A percentile compares a stretch with the other conserved stretches of the same genome.
These are phyloP conservation scores for Mikania micrantha DNA, from an alignment of 129 eudicot genomes.

Conservation along the genomic window DNA sequence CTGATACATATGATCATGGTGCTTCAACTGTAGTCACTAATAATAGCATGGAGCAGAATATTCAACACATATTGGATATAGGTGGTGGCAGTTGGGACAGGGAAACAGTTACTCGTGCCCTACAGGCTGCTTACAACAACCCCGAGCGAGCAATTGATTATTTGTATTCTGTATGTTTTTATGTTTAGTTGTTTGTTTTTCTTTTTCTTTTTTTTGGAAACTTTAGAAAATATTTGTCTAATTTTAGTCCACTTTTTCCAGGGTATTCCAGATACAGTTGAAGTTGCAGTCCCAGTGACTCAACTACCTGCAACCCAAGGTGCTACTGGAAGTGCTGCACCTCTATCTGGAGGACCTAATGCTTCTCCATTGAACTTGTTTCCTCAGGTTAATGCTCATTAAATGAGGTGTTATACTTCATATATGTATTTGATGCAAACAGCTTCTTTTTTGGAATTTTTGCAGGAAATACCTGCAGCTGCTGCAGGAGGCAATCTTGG, in stretches of 20 bases:
- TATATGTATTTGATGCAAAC: constrained; percentile 1
- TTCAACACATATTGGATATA: constrained; percentile 81
- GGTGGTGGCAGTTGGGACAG: constrained; percentile 98
- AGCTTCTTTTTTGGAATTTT: neutral
- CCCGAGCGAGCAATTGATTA: constrained; percentile 97
- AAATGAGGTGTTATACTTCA: neutral
- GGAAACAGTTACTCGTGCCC: constrained; percentile 88
- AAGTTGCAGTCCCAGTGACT: constrained; percentile 64
- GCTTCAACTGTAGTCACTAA: constrained; percentile 64
- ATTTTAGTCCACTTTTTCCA: constrained; percentile 12
- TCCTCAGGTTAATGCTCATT: constrained; percentile 62
- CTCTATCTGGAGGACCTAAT: constrained; percentile 81
- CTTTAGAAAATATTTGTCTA: neutral
- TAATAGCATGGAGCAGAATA: constrained; percentile 58
- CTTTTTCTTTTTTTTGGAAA: neutral
- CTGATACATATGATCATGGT: constrained; percentile 58
- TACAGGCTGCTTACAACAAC: constrained; percentile 93
- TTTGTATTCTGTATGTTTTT: constrained; percentile 63
- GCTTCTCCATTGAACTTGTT: constrained; percentile 82
- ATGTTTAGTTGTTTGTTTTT: too few species aligned
- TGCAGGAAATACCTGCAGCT: constrained; percentile 65
- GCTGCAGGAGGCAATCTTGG: constrained; percentile 68
- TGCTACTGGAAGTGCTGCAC: constrained; percentile 32
- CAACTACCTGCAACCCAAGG: constrained; percentile 40
- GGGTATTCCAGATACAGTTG: constrained; percentile 86